Conservation (phyloP, 2,329 filamentous ascomycete genomes). For the Onygenales sp. region DNA sequence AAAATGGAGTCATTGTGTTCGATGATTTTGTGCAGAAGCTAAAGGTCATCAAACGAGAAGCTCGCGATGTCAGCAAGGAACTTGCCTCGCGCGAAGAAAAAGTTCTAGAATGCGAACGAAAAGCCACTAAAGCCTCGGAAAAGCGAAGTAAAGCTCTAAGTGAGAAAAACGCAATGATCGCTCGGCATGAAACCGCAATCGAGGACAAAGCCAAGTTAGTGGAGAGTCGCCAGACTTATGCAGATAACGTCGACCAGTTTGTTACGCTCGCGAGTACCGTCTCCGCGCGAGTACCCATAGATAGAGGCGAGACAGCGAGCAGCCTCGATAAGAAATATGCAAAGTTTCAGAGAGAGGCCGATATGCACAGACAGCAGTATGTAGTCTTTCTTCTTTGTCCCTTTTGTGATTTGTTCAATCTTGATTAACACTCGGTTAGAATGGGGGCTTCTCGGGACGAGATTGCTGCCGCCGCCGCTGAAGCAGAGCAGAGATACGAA, state of each 20-base stretch:
- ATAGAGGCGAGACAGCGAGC: conserved; percentile 52
- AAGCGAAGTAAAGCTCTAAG: conserved; percentile 45
- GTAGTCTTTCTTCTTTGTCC: conserved; percentile 9
- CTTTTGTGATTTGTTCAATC: not conserved
- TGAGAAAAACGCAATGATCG: conserved; percentile 54
- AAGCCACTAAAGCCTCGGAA: conserved; percentile 38
- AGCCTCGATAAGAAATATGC: conserved; percentile 41
- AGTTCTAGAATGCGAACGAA: conserved; percentile 42
- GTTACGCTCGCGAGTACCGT: conserved; percentile 46
- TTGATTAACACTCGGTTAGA: conserved; percentile 23
- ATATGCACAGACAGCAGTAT: conserved; percentile 44
- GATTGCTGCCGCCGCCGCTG: conserved; percentile 43
- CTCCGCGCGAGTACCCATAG: conserved; percentile 51
- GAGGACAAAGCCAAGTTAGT: conserved; percentile 38
- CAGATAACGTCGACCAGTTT: conserved; percentile 44
- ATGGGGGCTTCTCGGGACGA: conserved; percentile 57
- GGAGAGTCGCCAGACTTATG: conserved; percentile 39
- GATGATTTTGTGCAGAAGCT: conserved; percentile 32
- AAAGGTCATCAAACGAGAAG: conserved; percentile 26
- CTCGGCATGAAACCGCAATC: conserved; percentile 41
- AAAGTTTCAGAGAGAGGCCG: conserved; percentile 50
- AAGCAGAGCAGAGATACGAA: conserved; percentile 27
- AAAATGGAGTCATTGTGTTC: conserved; percentile 40
- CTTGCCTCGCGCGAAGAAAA: conserved; percentile 17
- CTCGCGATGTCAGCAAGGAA: conserved; percentile 4